These are phyloP conservation scores for Phaeophleospora eucalypticola DNA, from an alignment of 2,329 filamentous ascomycete genomes.

Conservation along the genomic window DNA sequence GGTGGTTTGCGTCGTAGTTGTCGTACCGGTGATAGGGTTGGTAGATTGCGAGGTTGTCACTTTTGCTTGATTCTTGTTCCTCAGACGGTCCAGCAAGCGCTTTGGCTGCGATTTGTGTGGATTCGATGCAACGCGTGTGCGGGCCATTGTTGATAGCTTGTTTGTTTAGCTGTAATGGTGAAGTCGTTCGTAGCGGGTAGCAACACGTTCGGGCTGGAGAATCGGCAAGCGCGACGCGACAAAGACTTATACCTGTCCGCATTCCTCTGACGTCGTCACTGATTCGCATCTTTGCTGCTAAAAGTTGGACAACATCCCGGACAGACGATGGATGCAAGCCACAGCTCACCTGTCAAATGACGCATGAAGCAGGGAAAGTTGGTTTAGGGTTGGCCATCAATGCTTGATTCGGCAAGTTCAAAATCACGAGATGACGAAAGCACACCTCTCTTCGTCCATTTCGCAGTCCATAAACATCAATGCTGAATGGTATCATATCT, in stretches of 20 bases:
- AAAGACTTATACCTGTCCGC: neutral
- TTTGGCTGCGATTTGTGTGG: conserved; percentile 33
- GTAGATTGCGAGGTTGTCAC: conserved; percentile 40
- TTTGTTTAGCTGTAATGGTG: neutral
- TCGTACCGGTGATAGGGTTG: conserved; percentile 41
- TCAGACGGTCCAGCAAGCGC: conserved; percentile 51
- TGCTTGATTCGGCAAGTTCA: neutral
- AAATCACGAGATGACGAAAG: conserved; percentile 1
- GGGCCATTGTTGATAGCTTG: conserved; percentile 15
- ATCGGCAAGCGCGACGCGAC: too few relatives aligned
- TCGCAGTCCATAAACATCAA: too few relatives aligned
- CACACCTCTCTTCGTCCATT: neutral
- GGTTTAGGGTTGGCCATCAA: conserved; percentile 1
- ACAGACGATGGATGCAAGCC: neutral
- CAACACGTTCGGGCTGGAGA: too few relatives aligned
- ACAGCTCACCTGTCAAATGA: neutral
- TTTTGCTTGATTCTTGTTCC: conserved; percentile 41
- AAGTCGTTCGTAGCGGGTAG: too few relatives aligned
- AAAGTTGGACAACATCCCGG: neutral
- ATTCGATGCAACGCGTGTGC: conserved; percentile 38
- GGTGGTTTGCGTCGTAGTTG: conserved; percentile 31
- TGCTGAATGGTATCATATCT: too few relatives aligned
- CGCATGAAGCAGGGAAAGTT: neutral
- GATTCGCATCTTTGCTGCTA: too few relatives aligned
- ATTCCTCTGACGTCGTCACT: neutral